Evolutionary conservation across 106 monocot genomes (phyloP), one percentile per base, ranked within the genome.

Genomic region (Hemerocallis citrina): DNA sequence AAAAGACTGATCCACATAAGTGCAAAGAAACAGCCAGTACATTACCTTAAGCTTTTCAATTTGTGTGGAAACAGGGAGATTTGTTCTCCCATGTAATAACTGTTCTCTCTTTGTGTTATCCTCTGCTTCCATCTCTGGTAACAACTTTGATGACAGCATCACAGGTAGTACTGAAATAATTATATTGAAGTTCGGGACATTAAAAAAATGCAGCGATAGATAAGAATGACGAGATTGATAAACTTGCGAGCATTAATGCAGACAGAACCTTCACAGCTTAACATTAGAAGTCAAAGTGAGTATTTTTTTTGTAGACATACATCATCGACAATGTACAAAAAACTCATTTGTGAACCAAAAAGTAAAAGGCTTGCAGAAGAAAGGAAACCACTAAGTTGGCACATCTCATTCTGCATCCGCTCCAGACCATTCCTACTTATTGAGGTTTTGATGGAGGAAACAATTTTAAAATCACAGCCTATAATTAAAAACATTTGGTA

Each of bases 111-210:
- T 96, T 22, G 79, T 34, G 38, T 78, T 84, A 38, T 96, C 96
- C 54, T 96, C 96, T 55, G 60, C 63, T 79, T 96, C 96, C 78
- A 91, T 96, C 79, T 96, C 96, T 7, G 96, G 96, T 39, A 96
- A 75, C 44, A 96, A 74, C 77, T 96, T 96, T 33, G 96, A 81
- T 61, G 96, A 96, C 63, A 96, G 43, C 96, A 96, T 96, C 13
- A 96, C 87, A 61, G 96, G 96, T 23, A 96, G 70, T 76, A 96
- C 96, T 96, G 69, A 55, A 54, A 59, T 24, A 70, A 59, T 42
- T 24, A 38, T 11, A 27, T 57, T 33, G n/a, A 16, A 68, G 46
- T 33, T 28, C 21, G 46, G 23, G 16, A 63, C 24, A 43, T 40
- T 12, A 42, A 25, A 42, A 27, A 1, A 43, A 8, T 42, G 27